Evolutionary conservation across 352 stramenopile genomes (phyloP).

Genomic region (Phytophthora ohioensis): DNA sequence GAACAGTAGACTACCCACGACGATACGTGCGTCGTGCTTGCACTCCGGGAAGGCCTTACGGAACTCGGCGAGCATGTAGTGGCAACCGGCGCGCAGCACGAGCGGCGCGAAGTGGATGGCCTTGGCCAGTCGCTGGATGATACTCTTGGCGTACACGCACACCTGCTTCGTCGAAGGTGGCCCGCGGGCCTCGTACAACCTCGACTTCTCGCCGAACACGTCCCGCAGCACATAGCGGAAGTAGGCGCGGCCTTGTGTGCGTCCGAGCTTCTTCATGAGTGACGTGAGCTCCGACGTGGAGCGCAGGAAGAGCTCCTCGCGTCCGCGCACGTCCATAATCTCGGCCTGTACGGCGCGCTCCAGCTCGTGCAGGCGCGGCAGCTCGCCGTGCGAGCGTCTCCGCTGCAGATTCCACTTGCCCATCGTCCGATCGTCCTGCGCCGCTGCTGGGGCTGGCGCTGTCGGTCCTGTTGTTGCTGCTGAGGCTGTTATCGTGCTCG

Average conservation of each 20-base stretch:
- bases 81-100: constrained; percentile 73
- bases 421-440: constrained; percentile 29
- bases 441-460: constrained; percentile 8
- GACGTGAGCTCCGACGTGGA: constrained; percentile 75
- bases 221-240: constrained; percentile 84
- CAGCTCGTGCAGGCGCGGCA: constrained; percentile 74
- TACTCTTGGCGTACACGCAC: constrained; percentile 60
- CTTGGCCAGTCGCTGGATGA: constrained; percentile 75
- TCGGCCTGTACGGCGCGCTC: constrained; percentile 76
- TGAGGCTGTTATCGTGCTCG: constrained; percentile 31
- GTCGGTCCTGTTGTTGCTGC: not conserved
- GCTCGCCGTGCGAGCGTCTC: constrained; percentile 52
- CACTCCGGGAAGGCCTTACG: constrained; percentile 71
- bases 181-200: constrained; percentile 48
- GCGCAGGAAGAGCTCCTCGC: constrained; percentile 84
- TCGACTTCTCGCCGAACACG: constrained; percentile 74
- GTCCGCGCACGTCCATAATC: constrained; percentile 60
- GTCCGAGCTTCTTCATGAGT: constrained; percentile 76
- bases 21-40: constrained; percentile 68
- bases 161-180: constrained; percentile 49
- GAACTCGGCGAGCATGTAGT: constrained; percentile 81
- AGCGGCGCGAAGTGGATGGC: constrained; percentile 79
- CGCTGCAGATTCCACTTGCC: constrained; percentile 42
- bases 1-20: constrained; percentile 80
- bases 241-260: constrained; percentile 76